Evolutionary conservation across 495 filamentous ascomycete genomes (phyloP).

Genomic region (Entonaema liquescens): DNA sequence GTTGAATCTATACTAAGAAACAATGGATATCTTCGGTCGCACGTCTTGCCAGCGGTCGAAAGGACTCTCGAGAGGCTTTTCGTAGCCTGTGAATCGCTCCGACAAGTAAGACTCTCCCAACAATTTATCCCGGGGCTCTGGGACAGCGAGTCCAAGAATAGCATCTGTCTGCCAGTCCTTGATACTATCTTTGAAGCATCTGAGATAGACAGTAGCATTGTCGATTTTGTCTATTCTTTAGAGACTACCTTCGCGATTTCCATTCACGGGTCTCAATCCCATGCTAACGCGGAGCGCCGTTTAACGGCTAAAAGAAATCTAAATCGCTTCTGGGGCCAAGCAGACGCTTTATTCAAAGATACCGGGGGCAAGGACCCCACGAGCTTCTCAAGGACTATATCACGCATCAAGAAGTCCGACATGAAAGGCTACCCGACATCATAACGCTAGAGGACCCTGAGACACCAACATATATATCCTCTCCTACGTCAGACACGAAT

Average conservation of each 20-base stretch:
- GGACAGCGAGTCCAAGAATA: neutral
- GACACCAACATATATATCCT: neutral
- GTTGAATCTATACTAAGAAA: neutral
- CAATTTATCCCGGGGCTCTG: neutral
- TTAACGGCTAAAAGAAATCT: neutral
- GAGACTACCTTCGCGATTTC: neutral
- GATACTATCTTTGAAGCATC: neutral
- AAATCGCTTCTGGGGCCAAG: neutral
- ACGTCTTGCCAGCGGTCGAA: neutral
- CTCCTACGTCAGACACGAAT: neutral
- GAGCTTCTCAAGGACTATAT: neutral
- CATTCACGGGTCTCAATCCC: neutral
- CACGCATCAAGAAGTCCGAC: neutral
- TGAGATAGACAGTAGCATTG: neutral
- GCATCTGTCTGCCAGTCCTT: neutral
- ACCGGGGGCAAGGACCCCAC: neutral
- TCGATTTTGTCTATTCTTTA: neutral
- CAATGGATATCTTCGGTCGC: neutral
- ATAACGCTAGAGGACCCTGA: neutral
- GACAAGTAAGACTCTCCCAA: neutral
- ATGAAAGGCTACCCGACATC: neutral
- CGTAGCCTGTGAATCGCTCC: neutral
- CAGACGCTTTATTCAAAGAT: neutral
- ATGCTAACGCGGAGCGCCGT: neutral
- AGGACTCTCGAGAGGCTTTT: neutral